A percentile compares a stretch with the other conserved stretches of the same genome.
Conservation (phyloP, 495 filamentous ascomycete species). For the Penicillium paxilli region DNA sequence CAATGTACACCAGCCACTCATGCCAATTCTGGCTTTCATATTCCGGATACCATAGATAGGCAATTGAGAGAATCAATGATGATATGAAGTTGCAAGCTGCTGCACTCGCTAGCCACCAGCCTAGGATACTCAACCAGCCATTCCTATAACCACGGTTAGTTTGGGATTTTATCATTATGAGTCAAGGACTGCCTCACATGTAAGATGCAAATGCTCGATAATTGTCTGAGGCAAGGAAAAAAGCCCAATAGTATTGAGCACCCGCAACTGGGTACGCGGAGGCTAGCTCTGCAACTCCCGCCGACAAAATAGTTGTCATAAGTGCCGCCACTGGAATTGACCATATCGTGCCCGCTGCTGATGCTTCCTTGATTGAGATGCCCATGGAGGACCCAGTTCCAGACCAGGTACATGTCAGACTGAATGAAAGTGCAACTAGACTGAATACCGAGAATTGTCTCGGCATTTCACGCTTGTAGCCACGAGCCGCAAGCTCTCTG, state of each 20-base stretch:
- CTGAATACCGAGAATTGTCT: constrained; percentile 8
- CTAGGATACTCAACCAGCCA: constrained; percentile 11
- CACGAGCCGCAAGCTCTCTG: constrained; percentile 3
- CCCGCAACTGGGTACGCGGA: constrained; percentile 13
- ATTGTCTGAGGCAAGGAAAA: not conserved
- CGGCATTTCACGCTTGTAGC: constrained; percentile 10
- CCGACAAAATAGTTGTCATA: constrained; percentile 9
- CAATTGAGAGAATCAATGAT: constrained; percentile 7
- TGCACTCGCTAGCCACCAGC: constrained; percentile 9
- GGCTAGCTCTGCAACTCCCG: constrained; percentile 8
- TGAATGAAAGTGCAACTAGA: constrained; percentile 5
- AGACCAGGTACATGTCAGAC: constrained; percentile 11
- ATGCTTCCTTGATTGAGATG: constrained; percentile 3
- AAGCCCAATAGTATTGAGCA: constrained; percentile 15
- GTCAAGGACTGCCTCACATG: not conserved
- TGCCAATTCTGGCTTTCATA: constrained; percentile 7
- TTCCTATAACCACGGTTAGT: not conserved
- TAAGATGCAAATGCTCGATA: constrained; percentile 10
- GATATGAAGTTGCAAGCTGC: constrained; percentile 9
- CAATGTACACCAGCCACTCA: constrained; percentile 11
- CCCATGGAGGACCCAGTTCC: constrained; percentile 11
- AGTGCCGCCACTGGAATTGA: constrained; percentile 5
- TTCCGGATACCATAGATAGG: constrained; percentile 7
- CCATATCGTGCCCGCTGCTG: constrained; percentile 6
- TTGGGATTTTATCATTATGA: not conserved